phyloP scores from a whole-genome alignment of 1,284 basidiomycete species.

The Fomitiporia mediterranea region DNA sequence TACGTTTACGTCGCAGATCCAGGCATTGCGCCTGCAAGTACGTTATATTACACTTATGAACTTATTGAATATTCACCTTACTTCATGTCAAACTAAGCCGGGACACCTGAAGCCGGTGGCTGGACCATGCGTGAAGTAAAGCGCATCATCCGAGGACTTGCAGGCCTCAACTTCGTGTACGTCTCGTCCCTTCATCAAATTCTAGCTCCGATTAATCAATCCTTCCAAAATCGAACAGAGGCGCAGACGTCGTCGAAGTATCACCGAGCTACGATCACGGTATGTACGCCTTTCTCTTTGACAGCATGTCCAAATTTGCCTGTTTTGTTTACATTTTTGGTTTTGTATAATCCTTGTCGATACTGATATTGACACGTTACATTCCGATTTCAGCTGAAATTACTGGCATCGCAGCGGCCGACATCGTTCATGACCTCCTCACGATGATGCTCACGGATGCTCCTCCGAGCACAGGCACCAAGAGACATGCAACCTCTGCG shows the following conservation, averaged over 20 bases:
- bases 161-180: conserved; percentile 74
- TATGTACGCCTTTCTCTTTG: too few relatives aligned
- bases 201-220: too few relatives aligned
- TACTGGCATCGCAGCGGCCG: conserved; percentile 67
- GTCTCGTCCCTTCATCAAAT: conserved; percentile 25
- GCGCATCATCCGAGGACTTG: conserved; percentile 70
- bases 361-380: too few relatives aligned
- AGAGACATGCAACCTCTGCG: too few relatives aligned
- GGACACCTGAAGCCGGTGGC: conserved; percentile 80
- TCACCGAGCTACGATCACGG: conserved; percentile 74
- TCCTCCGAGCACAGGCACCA: conserved; percentile 3
- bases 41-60: conserved; percentile 27
- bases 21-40: conserved; percentile 73
- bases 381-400: conserved; percentile 56
- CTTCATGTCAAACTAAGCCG: conserved; percentile 39
- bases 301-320: too few relatives aligned
- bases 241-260: conserved; percentile 78
- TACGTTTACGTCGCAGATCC: conserved; percentile 48
- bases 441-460: conserved; percentile 41
- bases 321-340: too few relatives aligned
- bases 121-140: conserved; percentile 81
- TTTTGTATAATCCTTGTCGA: too few relatives aligned
- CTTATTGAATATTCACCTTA: background rate
- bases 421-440: conserved; percentile 66
- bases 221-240: conserved; percentile 36